Base-by-base conservation (phyloP, 495 filamentous ascomycete genomes). In the Penicillium pancosmium region DNA sequence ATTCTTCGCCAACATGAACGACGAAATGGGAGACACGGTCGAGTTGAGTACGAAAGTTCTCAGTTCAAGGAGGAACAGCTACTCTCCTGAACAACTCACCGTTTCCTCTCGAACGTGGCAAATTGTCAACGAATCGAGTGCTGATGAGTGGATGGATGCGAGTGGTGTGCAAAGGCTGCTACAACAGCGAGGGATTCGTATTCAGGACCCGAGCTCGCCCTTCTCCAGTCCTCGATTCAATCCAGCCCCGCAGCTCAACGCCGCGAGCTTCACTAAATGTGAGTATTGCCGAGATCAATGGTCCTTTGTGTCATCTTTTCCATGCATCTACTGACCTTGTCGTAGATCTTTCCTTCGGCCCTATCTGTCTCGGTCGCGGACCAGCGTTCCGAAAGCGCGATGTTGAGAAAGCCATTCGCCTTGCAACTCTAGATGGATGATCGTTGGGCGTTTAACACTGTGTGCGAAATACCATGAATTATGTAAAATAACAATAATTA, bases 361-460 rank as follows among this genome's bases (percentile, higher is more conserved):
- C 51, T 47, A 60, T 71, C n/a, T 73, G 70, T 54, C 54, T 73
- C 54, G 70, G 70, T 31, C 59, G 48, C 50, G 70, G 70, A 35
- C 70, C 70, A 43, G 56, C 50, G 15, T 40, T 40, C 36, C 36
- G 36, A 12, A 40, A 40, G 36, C 36, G 36, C 36, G 15, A 40
- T 40, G 68, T 73, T 55, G 70, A 73, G 52, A 63, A 62, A 21
- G 68, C 66, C 3, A 52, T 73, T 40, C 61, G 50, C 6, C 46
- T 62, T 46, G 66, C 70, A 43, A 73, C 66, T 34, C 47, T 57
- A 35, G 36, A n/a, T 40, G 36, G 53, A 54, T 61, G 44, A 57
- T 54, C 43, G 61, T n/a, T 70, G 69, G 68, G 31, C 49, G 34
- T 58, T 40, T 40, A 40, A n/a, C 36, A 2, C 36, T 40, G 36